Evolutionary conservation across 768 basidiomycete genomes (phyloP), one percentile per base, ranked within the genome.

Genomic region (Lactarius indigo): DNA sequence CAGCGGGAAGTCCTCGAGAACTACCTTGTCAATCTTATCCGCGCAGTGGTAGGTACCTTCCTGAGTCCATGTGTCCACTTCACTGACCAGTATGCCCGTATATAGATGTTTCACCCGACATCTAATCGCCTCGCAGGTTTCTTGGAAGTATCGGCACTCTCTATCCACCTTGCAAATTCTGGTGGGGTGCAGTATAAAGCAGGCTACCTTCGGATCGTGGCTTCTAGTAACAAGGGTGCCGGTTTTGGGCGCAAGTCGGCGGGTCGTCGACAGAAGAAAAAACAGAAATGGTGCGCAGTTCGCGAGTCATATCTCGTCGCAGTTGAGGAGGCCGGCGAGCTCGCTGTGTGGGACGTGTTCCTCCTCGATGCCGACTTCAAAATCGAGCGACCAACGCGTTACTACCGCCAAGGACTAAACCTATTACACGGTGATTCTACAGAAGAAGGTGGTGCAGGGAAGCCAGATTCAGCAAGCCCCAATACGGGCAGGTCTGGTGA

Each of bases 101-200:
- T 37, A 13, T 58, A 96, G 95, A 97, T 98, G 92, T 97, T 96
- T 77, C 93, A 95, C 72, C 93, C 96, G 1, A 87, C 94, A 26
- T 85, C 93, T 1, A 98, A 98, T 73, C 87, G 96, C 39, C 78
- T 99, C 0, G 87, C 89, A 50, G 88, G 88, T 6, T 99, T 98
- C 77, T 83, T 99, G 57, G 97, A 99, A 76, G 83, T 98, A 54
- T 95, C 92, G 54, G 88, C 96, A 1, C 79, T 98, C 31, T 96
- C 90, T 10, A 85, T 98, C 65, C 75, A 85, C 12, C 83, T 95
- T 23, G 92, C 95, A 0, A 84, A 84, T 60, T 83, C 86, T 1
- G 96, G 95, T 12, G 94, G 95, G 7, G 79, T 84, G 28, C 96
- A 98, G 73, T 90, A 90, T 70, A 99, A 99, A 78, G 95, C 91